A percentile compares a stretch with the other conserved stretches of the same genome.
Evolutionary conservation across 2,329 filamentous ascomycete species (phyloP).

Genomic region (Fusarium sp.): DNA sequence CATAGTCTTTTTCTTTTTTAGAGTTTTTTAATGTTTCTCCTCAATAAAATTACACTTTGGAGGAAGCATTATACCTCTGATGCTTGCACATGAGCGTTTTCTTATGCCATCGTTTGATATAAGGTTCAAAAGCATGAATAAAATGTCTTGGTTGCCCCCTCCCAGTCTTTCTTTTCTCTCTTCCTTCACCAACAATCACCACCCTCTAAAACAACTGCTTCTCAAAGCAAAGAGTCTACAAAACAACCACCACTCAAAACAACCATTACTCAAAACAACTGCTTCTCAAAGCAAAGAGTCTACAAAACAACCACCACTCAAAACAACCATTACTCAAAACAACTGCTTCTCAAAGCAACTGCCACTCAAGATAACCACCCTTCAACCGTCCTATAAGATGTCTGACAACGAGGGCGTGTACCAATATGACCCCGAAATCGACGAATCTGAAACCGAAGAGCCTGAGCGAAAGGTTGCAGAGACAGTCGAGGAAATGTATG

Average conservation of each 20-base stretch:
- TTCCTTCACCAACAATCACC: neutral
- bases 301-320: neutral
- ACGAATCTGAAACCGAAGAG: neutral
- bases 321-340: neutral
- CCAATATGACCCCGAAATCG: neutral
- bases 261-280: neutral
- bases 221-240: neutral
- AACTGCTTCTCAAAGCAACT: neutral
- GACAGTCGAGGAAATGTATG: too few relatives aligned
- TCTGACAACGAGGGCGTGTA: neutral
- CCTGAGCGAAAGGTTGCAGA: neutral
- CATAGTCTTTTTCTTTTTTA: neutral
- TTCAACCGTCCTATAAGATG: neutral
- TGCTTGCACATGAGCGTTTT: neutral
- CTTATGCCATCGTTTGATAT: neutral
- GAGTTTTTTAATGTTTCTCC: neutral
- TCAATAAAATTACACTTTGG: neutral
- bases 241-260: neutral
- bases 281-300: neutral
- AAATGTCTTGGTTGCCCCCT: neutral
- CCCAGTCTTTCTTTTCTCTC: neutral
- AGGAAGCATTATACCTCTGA: neutral
- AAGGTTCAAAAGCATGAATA: neutral
- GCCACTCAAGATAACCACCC: neutral
- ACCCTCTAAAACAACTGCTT: neutral